Evolutionary conservation across 805 yeast genomes (phyloP), one percentile per base, ranked within the genome.

Genomic region (Starmera amethionina): DNA sequence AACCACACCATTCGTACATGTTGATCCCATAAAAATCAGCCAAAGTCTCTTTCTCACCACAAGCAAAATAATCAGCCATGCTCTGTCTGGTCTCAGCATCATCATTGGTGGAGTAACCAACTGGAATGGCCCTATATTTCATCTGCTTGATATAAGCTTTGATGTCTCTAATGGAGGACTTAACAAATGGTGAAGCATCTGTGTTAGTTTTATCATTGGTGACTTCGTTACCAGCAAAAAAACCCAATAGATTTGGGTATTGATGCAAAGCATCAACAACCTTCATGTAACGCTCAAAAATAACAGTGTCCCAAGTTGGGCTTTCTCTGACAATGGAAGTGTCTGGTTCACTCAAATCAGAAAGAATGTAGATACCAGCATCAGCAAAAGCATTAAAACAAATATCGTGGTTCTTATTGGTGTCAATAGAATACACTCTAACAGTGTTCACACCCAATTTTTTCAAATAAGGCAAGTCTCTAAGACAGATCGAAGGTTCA

Each of bases 151-250:
- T 84, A 64, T 93, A 88, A 14, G 70, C 55, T 64, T 85, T 89
- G 56, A 75, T 73, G 60, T 90, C 98, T 63, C 98, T 81, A 46
- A 93, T 73, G 14, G 97, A 96, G 28, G 97, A 96, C 71, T 90
- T 93, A 42, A 93, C 95, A 62, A 79, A 90, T 2, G 97, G 87
- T 27, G 97, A 88, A 29, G 97, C 85, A 50, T 78, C 81, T 12
- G 97, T 84, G 63, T 86, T 89, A 37, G 87, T 66, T 35, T 63
- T 65, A 56, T 85, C 87, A 63, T 89, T 90, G 44, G 90, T 77
- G 40, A 93, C 97, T 72, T 90, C 98, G 64, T 93, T 93, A 46
- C 97, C 98, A 27, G 97, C 97, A 64, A 90, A 89, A 73, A 86
- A 89, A 3, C 97, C 98, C 47, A 90, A 70, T 15, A 86, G 75